These are phyloP conservation scores for Spiraea crenata DNA, from an alignment of 331 rosid species.

Conservation along the genomic window DNA sequence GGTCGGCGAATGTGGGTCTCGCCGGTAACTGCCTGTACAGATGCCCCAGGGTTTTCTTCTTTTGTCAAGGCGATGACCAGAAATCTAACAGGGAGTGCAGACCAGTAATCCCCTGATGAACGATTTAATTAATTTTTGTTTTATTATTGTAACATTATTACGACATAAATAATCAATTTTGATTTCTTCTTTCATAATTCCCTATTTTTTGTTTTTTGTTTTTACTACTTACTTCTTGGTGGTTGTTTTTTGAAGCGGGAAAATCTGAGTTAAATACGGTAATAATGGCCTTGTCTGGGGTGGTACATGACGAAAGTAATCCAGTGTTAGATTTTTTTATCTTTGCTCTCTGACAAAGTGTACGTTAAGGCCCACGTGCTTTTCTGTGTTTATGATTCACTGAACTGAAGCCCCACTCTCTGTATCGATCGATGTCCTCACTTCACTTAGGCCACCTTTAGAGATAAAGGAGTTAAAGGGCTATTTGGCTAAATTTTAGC, in stretches of 20 bases:
- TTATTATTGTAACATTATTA: not conserved
- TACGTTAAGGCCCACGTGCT: slow-evolving; percentile 12
- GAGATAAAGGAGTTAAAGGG: too few species aligned
- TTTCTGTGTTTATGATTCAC: not conserved
- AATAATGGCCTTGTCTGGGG: slow-evolving; percentile 13
- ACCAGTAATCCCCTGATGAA: slow-evolving; percentile 37
- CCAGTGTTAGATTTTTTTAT: not conserved
- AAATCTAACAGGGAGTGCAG: slow-evolving; percentile 44
- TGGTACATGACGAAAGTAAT: not conserved
- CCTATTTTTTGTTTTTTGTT: not conserved
- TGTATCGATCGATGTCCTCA: not conserved
- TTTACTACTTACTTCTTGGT: not conserved
- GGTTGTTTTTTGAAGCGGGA: not conserved
- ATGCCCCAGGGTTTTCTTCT: slow-evolving; percentile 64
- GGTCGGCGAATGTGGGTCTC: slow-evolving; percentile 55
- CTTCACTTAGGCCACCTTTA: too few species aligned
- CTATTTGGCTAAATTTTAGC: too few species aligned
- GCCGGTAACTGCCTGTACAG: slow-evolving; percentile 63
- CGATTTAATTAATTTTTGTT: too few species aligned
- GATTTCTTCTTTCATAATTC: not conserved
- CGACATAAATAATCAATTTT: not conserved
- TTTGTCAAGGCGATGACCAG: slow-evolving; percentile 71
- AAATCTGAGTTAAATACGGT: slow-evolving; percentile 11
- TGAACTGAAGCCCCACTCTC: not conserved
- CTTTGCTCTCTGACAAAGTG: slow-evolving; percentile 17